Conservation (phyloP, 306 rosid genomes). For the Nissolia schottii region DNA sequence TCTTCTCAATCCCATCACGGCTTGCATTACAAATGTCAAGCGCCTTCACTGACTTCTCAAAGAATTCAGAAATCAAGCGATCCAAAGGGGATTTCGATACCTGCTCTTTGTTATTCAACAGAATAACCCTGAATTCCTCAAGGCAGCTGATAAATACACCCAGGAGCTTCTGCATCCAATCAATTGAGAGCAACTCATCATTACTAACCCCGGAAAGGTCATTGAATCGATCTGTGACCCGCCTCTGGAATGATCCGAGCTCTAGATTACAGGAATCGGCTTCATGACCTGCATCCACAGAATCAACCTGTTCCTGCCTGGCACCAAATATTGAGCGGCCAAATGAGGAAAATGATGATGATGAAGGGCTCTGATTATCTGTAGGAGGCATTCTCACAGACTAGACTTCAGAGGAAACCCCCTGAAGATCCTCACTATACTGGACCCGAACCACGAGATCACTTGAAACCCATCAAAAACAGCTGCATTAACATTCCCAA, state of each 20-base stretch:
- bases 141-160: slow-evolving; percentile 46
- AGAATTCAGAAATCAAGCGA: slow-evolving; percentile 51
- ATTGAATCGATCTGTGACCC: slow-evolving; percentile 45
- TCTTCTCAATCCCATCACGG: slow-evolving; percentile 67
- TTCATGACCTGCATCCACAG: slow-evolving; percentile 51
- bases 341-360: slow-evolving; percentile 45
- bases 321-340: slow-evolving; percentile 62
- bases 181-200: slow-evolving; percentile 64
- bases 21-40: slow-evolving; percentile 77
- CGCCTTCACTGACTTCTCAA: slow-evolving; percentile 71
- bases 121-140: slow-evolving; percentile 54
- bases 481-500: slow-evolving; percentile 23
- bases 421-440: slow-evolving; percentile 20
- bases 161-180: slow-evolving; percentile 64
- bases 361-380: slow-evolving; percentile 50
- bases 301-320: slow-evolving; percentile 61
- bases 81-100: slow-evolving; percentile 61
- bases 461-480: slow-evolving; percentile 36
- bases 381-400: slow-evolving; percentile 50
- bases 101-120: slow-evolving; percentile 48
- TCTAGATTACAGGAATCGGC: slow-evolving; percentile 45
- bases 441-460: slow-evolving; percentile 25
- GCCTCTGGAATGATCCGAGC: slow-evolving; percentile 57
- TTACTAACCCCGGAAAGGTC: slow-evolving; percentile 48
- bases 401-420: slow-evolving; percentile 15